Percentiles rank a stretch among this genome's conserved stretches.
phyloP scores from a whole-genome alignment of 2,329 filamentous ascomycete species.

The Cytospora leucostoma region DNA sequence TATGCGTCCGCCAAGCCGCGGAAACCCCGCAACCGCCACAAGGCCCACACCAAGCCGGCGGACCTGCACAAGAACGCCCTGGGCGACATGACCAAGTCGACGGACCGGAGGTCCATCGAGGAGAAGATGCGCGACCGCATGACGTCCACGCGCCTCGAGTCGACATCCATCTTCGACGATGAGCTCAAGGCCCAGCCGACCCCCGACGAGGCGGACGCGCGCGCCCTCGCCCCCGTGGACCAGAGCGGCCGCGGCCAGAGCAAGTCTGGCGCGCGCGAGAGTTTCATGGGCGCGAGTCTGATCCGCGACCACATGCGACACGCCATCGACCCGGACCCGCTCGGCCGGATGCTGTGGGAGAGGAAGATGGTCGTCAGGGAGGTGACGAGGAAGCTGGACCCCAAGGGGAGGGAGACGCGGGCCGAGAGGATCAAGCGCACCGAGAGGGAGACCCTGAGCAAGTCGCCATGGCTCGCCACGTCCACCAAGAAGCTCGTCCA shows the following conservation, averaged over 20 bases:
- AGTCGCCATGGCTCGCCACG: conserved; percentile 76
- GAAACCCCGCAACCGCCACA: conserved; percentile 36
- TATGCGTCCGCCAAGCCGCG: conserved; percentile 30
- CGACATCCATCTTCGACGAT: conserved; percentile 66
- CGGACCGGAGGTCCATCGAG: conserved; percentile 42
- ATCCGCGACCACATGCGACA: conserved; percentile 58
- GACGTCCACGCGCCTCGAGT: conserved; percentile 44
- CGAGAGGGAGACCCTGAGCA: conserved; percentile 56
- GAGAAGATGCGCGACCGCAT: conserved; percentile 46
- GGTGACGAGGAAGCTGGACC: conserved; percentile 66
- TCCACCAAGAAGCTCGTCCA: conserved; percentile 89
- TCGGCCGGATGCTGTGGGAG: conserved; percentile 72
- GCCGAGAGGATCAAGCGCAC: conserved; percentile 67
- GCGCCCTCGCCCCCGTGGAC: conserved; percentile 23
- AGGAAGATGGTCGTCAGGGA: conserved; percentile 80
- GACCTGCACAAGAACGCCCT: conserved; percentile 28
- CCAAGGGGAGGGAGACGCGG: conserved; percentile 55
- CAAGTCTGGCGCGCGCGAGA: conserved; percentile 32
- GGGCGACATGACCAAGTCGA: conserved; percentile 35
- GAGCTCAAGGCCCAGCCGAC: conserved; percentile 44
- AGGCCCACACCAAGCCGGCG: conserved; percentile 34
- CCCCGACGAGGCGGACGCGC: conserved; percentile 22
- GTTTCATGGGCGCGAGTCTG: conserved; percentile 36
- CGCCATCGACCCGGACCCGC: conserved; percentile 74
- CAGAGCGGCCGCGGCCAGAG: conserved; percentile 41